These are phyloP conservation scores for Histomonas meleagridis DNA, from an alignment of 208 protist species.

Conservation along the genomic window DNA sequence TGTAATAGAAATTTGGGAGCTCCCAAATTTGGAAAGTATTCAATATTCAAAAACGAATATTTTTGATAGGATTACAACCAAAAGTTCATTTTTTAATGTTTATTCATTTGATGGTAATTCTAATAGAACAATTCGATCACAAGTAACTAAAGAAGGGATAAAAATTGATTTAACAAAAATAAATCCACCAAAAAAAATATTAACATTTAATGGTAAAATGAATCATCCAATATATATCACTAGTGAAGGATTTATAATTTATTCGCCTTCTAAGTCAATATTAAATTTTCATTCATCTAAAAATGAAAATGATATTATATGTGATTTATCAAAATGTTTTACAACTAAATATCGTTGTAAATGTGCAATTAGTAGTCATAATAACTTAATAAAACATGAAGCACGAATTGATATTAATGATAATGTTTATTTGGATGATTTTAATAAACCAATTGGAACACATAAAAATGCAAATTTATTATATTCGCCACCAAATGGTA, in stretches of 20 bases:
- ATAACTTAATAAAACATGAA: neutral
- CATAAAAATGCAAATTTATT: neutral
- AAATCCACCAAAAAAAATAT: too few species aligned
- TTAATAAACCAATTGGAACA: neutral
- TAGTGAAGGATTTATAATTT: neutral
- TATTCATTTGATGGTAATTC: too few species aligned
- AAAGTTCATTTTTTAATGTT: too few species aligned
- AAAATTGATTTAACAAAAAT: too few species aligned
- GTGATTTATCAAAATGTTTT: constrained; percentile 13
- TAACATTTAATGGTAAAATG: too few species aligned
- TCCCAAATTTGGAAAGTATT: too few species aligned
- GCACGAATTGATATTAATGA: neutral
- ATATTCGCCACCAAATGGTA: neutral
- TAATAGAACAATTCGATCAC: too few species aligned
- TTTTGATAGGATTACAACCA: too few species aligned
- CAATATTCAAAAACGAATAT: too few species aligned
- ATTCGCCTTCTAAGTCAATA: neutral
- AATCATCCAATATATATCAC: neutral
- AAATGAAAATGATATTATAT: neutral
- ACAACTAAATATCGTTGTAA: neutral
- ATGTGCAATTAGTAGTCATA: neutral
- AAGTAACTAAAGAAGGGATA: too few species aligned
- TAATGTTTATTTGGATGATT: neutral
- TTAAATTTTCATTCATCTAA: neutral
- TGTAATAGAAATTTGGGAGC: too few species aligned